Evolutionary conservation across 2,329 filamentous ascomycete species (phyloP).

Genomic region (Pseudocercospora fijiensis): DNA sequence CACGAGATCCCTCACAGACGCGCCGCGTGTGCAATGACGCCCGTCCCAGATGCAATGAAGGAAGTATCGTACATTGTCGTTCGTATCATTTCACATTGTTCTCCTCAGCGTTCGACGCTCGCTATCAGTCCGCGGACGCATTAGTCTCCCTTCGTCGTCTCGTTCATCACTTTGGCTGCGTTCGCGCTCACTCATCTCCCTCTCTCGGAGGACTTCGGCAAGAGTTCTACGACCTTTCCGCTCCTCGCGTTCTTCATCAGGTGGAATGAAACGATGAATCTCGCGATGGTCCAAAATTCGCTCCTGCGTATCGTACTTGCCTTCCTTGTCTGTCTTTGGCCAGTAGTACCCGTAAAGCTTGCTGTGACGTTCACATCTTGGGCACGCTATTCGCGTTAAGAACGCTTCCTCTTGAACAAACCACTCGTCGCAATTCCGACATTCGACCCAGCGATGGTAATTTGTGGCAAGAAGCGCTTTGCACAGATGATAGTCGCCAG

Average conservation of each 20-base stretch:
- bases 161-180: constrained; percentile 20
- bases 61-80: constrained; percentile 6
- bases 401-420: constrained; percentile 92
- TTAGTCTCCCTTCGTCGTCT: constrained; percentile 1
- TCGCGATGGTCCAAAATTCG: constrained; percentile 79
- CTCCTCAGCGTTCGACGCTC: background rate
- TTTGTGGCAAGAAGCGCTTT: constrained; percentile 71
- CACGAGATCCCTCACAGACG: background rate
- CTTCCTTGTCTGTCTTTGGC: constrained; percentile 88
- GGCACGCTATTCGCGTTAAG: constrained; percentile 79
- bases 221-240: constrained; percentile 38
- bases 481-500: constrained; percentile 72
- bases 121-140: background rate
- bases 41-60: background rate
- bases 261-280: constrained; percentile 77
- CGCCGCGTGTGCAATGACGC: background rate
- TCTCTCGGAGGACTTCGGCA: constrained; percentile 31
- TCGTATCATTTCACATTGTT: constrained; percentile 9
- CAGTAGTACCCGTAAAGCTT: constrained; percentile 93
- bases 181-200: constrained; percentile 29
- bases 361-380: constrained; percentile 89
- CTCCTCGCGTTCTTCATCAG: constrained; percentile 42
- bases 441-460: constrained; percentile 81
- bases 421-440: constrained; percentile 74
- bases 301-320: constrained; percentile 67